Evolutionary conservation across 192 early-diverging fungal genomes (phyloP).

Genomic region (Coemansia sp.): DNA sequence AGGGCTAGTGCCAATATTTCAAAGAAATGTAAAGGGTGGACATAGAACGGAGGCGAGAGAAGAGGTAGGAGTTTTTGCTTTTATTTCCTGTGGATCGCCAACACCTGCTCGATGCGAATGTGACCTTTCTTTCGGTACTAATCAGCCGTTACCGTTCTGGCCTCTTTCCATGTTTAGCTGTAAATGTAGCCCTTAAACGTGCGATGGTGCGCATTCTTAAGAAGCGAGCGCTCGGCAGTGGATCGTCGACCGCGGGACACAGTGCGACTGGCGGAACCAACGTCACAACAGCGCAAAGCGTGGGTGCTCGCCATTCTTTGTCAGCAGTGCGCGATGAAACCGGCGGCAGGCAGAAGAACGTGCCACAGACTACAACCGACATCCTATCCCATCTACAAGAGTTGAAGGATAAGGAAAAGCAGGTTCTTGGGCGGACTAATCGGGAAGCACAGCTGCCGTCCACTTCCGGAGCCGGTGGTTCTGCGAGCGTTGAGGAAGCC

Average conservation of each 20-base stretch:
- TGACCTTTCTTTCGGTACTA: neutral
- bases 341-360: slow-evolving; percentile 26
- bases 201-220: slow-evolving; percentile 36
- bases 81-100: neutral
- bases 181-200: slow-evolving; percentile 38
- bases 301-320: slow-evolving; percentile 7
- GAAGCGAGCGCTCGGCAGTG: slow-evolving; percentile 10
- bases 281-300: neutral
- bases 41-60: neutral
- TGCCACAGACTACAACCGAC: slow-evolving; percentile 29
- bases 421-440: slow-evolving; percentile 33
- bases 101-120: neutral
- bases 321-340: slow-evolving; percentile 2
- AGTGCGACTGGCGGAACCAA: neutral
- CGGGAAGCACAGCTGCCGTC: slow-evolving; percentile 15
- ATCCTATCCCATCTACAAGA: slow-evolving; percentile 49
- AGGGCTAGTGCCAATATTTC: neutral
- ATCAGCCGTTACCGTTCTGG: neutral
- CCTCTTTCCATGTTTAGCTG: neutral
- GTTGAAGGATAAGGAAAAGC: slow-evolving; percentile 48
- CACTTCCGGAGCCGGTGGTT: neutral
- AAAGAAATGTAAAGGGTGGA: neutral
- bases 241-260: neutral
- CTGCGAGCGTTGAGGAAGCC: slow-evolving; percentile 21
- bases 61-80: neutral